Evolutionary conservation across 768 basidiomycete genomes (phyloP), one percentile per base, ranked within the genome.

Genomic region (Cystobasidium tubakii): DNA sequence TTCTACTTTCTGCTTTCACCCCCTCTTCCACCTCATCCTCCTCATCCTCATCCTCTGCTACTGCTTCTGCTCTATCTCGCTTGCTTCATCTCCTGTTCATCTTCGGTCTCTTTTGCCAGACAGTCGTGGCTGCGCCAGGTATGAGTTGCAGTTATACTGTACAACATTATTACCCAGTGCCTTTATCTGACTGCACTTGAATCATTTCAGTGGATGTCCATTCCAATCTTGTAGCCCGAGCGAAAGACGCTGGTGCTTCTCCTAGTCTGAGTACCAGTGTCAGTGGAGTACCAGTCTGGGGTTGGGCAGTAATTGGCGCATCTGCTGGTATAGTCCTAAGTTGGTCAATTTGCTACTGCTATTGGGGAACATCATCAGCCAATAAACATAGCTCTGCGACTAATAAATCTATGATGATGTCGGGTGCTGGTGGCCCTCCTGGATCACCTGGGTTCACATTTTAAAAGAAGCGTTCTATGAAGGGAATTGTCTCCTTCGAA

Each of bases 261-360:
- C 31, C 36, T 4, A 23, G 57, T 39, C 34, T 27, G 13, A 71
- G 54, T 43, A 60, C 23, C 33, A 21, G 10, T 21, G 39, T 60
- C 13, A 33, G 25, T 42, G 69, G 69, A 9, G 36, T 71, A 53
- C 69, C 69, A 31, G 69, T 39, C 33, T 71, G 39, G 15, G 69
- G 54, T 2, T 71, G 69, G 69, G 31, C 54, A 25, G 7, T 71
- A 12, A 54, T 29, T 25, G 63, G 34, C 9, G 29, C 13, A 13
- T 12, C 57, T 62, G 3, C 21, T 23, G 57, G 46, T 50, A 50
- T 50, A 12, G 21, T 50, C 12, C 21, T 50, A 50, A n/a, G 9
- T 17, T 50, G 46, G 46, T 50, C 46, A 9, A 3, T 50, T 17
- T 50, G 46, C n/a, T 50, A 50, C 21, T 50, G 46, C 46, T 50